Base-by-base conservation (phyloP, 192 early-diverging fungal genomes). In the Umbelopsis isabellina region DNA sequence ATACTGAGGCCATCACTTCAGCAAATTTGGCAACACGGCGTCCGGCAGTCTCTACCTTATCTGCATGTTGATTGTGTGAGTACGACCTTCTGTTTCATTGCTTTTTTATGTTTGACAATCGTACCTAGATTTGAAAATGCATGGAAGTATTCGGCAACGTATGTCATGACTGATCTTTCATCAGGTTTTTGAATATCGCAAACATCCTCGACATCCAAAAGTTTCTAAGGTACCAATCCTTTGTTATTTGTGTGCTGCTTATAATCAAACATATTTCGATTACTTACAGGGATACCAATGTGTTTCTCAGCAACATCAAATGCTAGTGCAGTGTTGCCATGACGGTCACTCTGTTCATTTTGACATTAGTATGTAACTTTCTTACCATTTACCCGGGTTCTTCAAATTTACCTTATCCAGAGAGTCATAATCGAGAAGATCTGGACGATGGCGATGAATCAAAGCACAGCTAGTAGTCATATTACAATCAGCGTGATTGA, bases 111-210 rank as follows among this genome's bases (percentile, higher is more conserved):
- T 9, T 52, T 4, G 6, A 12, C 7, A 23, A 11, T 22, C 51
- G 22, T 68, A 86, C 92, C 92, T 18, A 95, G 82, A 37, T 90
- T 88, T 18, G 95, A 95, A 66, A 98, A 97, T 9, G 97, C 97
- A 73, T 98, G 97, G 86, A 97, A 98, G 76, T 97, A 98, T 80
- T 97, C 92, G 13, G 97, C 96, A 20, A 97, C 94, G 66, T 98
- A 98, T 35, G 97, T 98, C 94, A 98, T 98, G 18, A 98, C 89
- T 9, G 97, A 98, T 27, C 92, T 86, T 72, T 98, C 96, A 82
- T 98, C 97, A 25, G 96, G 96, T 84, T 96, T 97, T 67, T 83
- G 75, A 21, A 92, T 90, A 78, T 98, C 97, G 66, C 94, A 94
- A 21, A 98, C 86, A 81, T 98, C 97, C 74, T 98, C 96, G 3